Evolutionary conservation across 2,329 filamentous ascomycete species (phyloP).

Genomic region (Colletotrichum lini): DNA sequence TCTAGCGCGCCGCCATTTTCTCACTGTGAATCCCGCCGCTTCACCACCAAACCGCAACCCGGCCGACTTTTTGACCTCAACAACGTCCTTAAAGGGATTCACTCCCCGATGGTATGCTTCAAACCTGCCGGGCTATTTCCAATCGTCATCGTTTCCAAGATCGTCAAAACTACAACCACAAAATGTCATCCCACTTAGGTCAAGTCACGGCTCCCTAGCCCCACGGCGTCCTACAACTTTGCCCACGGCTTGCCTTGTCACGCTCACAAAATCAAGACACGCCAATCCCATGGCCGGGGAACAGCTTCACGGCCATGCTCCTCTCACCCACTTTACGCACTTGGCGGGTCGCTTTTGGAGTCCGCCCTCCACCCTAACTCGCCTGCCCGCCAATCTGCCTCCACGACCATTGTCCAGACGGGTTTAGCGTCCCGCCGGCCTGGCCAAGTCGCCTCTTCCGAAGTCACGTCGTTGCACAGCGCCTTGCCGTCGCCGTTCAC

Average conservation of each 20-base stretch:
- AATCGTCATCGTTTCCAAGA: neutral
- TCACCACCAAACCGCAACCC: constrained; percentile 3
- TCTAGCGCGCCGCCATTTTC: constrained; percentile 1
- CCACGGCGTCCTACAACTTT: constrained; percentile 20
- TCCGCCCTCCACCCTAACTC: constrained; percentile 26
- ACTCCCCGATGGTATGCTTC: neutral
- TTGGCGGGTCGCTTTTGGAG: constrained; percentile 35
- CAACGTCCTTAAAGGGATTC: neutral
- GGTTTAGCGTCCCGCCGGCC: constrained; percentile 38
- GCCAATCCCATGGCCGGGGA: constrained; percentile 27
- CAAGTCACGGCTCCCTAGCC: neutral
- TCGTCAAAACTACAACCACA: neutral
- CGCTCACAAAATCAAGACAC: constrained; percentile 38
- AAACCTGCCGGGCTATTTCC: too few species aligned
- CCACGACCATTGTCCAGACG: constrained; percentile 19
- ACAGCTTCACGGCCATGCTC: constrained; percentile 21
- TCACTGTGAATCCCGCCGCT: neutral
- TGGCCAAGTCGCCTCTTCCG: constrained; percentile 33
- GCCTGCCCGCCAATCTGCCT: constrained; percentile 36
- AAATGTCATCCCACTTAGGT: neutral
- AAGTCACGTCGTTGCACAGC: constrained; percentile 32
- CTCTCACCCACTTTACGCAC: constrained; percentile 40
- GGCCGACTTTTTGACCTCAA: constrained; percentile 4
- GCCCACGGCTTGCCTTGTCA: constrained; percentile 34
- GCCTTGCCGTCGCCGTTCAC: constrained; percentile 3